Evolutionary conservation across 352 stramenopile species (phyloP).

Genomic region (Globisporangium emineosum): DNA sequence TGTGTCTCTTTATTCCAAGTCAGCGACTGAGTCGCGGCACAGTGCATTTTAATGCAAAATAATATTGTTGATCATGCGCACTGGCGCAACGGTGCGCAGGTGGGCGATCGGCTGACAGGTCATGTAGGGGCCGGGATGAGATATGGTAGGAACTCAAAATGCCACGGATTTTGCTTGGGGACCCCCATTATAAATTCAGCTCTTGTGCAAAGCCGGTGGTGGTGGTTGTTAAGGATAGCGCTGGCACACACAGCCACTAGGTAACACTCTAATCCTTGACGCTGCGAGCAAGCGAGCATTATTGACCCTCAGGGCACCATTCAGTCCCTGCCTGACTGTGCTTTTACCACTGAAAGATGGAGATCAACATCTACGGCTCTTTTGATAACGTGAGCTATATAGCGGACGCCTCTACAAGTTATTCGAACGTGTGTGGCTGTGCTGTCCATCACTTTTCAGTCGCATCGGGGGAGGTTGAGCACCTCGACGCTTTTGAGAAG

Average conservation of each 20-base stretch:
- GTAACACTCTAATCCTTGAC: not conserved
- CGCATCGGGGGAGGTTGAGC: too few relatives aligned
- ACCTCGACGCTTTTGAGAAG: too few relatives aligned
- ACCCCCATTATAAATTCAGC: not conserved
- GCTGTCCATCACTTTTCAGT: too few relatives aligned
- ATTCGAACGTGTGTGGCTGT: too few relatives aligned
- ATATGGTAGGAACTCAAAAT: too few relatives aligned
- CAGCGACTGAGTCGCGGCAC: not conserved
- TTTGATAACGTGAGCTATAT: too few relatives aligned
- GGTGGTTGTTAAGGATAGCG: not conserved
- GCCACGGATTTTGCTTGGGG: not conserved
- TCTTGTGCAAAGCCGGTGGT: not conserved
- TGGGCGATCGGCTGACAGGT: not conserved
- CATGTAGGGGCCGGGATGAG: not conserved
- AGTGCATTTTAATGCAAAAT: too few relatives aligned
- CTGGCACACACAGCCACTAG: not conserved
- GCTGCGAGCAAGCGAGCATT: not conserved
- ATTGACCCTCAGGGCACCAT: too few relatives aligned
- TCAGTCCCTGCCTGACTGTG: too few relatives aligned
- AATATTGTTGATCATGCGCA: not conserved
- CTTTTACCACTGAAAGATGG: too few relatives aligned
- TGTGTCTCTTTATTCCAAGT: not conserved
- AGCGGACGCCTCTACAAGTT: too few relatives aligned
- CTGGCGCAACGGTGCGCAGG: not conserved
- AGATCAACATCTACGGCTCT: too few relatives aligned